Evolutionary conservation across 139 green algal genomes (phyloP).

Genomic region (Closterium sp.): DNA sequence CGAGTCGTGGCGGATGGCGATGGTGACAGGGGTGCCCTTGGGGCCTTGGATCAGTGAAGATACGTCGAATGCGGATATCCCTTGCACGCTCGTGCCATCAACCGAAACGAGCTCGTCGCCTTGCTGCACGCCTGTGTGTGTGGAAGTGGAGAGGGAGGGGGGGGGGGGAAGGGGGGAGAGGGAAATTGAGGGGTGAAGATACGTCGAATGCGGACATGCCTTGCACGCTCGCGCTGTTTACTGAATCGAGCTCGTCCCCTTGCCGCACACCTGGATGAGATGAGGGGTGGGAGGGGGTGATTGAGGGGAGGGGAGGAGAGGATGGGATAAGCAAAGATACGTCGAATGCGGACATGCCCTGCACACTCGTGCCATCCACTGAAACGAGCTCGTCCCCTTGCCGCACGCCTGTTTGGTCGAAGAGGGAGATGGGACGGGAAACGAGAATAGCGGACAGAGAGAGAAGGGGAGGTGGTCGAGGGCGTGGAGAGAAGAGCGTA

Average conservation of each 20-base stretch:
- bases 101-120: slow-evolving; percentile 84
- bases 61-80: slow-evolving; percentile 70
- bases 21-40: slow-evolving; percentile 29
- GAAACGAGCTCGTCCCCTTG: slow-evolving; percentile 80
- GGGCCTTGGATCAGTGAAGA: slow-evolving; percentile 49
- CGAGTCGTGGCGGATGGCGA: slow-evolving; percentile 9
- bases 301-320: too few relatives aligned
- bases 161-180: neutral
- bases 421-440: neutral
- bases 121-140: neutral
- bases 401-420: neutral
- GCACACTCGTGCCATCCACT: slow-evolving; percentile 58
- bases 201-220: slow-evolving; percentile 68
- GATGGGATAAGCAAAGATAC: neutral
- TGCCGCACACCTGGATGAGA: too few relatives aligned
- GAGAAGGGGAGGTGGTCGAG: too few relatives aligned
- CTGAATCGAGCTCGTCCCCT: too few relatives aligned
- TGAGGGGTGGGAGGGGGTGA: too few relatives aligned
- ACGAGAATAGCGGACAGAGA: too few relatives aligned
- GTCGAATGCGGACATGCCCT: neutral
- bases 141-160: neutral
- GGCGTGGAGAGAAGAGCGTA: too few relatives aligned
- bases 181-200: neutral
- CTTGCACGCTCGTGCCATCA: slow-evolving; percentile 56
- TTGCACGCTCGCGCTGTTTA: slow-evolving; percentile 32